Percentiles rank a stretch among this genome's conserved stretches.
phyloP scores from a whole-genome alignment of 805 yeast species.

The Jamesozyma hellenica region DNA sequence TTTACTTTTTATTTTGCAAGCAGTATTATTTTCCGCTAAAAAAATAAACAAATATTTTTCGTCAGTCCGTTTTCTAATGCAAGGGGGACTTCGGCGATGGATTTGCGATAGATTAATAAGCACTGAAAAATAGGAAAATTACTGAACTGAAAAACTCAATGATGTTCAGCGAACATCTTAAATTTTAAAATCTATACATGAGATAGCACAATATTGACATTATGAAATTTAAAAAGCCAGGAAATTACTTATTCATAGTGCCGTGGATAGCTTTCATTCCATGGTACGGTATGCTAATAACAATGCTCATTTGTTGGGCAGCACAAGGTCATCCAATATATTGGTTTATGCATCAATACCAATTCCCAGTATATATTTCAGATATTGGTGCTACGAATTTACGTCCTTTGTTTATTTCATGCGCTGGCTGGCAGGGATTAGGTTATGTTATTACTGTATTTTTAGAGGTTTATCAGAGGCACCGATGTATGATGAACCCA shows the following conservation, averaged over 20 bases:
- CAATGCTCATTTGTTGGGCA: conserved; percentile 70
- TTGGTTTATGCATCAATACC: conserved; percentile 39
- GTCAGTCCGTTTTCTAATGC: too few species aligned
- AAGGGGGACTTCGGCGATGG: too few species aligned
- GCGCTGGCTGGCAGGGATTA: conserved; percentile 69
- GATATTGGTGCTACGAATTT: conserved; percentile 82
- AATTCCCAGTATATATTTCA: conserved; percentile 60
- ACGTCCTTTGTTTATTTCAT: conserved; percentile 73
- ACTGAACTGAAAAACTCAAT: too few species aligned
- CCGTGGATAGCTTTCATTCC: conserved; percentile 59
- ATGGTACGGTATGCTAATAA: conserved; percentile 90
- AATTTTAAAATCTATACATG: too few species aligned
- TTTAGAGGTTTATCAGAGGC: conserved; percentile 54
- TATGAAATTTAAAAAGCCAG: conserved; percentile 15
- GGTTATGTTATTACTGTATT: conserved; percentile 55
- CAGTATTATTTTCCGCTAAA: too few species aligned
- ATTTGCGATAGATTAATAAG: too few species aligned
- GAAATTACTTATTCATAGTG: conserved; percentile 41
- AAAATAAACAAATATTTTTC: too few species aligned
- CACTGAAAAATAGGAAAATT: too few species aligned
- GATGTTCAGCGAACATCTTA: too few species aligned
- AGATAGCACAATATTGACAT: too few species aligned
- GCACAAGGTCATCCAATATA: conserved; percentile 70
- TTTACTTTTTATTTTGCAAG: too few species aligned
- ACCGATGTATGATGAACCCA: conserved; percentile 27